A percentile compares a stretch with the other conserved stretches of the same genome.
Evolutionary conservation across 495 filamentous ascomycete genomes (phyloP).

Genomic region (Aspergillus ostianus): DNA sequence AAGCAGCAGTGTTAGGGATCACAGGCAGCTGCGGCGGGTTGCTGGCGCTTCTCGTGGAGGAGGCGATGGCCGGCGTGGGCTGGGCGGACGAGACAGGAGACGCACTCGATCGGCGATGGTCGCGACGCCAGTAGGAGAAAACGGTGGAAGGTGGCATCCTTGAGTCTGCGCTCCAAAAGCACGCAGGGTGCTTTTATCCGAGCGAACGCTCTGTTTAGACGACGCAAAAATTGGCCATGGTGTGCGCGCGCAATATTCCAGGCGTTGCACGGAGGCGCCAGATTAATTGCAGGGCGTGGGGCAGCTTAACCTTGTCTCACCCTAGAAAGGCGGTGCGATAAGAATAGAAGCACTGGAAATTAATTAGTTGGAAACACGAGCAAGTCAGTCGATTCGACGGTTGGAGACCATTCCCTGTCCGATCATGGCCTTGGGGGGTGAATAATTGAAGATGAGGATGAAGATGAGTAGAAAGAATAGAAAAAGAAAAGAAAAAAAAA

Average conservation of each 20-base stretch:
- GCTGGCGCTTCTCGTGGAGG: constrained; percentile 23
- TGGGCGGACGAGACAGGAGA: constrained; percentile 32
- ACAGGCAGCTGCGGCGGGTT: constrained; percentile 36
- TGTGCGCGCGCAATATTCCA: constrained; percentile 2
- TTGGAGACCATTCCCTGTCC: neutral
- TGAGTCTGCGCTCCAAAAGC: constrained; percentile 15
- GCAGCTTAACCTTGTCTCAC: constrained; percentile 1
- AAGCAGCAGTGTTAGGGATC: constrained; percentile 30
- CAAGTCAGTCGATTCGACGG: neutral
- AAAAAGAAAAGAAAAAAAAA: neutral
- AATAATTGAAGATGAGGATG: neutral
- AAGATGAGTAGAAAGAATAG: neutral
- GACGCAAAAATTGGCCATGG: constrained; percentile 11
- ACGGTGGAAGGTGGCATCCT: constrained; percentile 46
- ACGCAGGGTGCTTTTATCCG: constrained; percentile 1
- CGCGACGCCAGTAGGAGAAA: constrained; percentile 51
- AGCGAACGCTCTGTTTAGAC: constrained; percentile 9
- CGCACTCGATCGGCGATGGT: constrained; percentile 43
- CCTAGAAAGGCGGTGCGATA: constrained; percentile 1
- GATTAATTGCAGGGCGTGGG: constrained; percentile 10
- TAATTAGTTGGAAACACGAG: neutral
- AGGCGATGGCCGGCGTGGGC: constrained; percentile 18
- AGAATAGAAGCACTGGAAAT: neutral
- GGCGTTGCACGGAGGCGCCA: constrained; percentile 1
- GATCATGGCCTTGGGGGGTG: neutral